Conservation (phyloP, 345 rosid genomes). For the Gossypium herbaceum region DNA sequence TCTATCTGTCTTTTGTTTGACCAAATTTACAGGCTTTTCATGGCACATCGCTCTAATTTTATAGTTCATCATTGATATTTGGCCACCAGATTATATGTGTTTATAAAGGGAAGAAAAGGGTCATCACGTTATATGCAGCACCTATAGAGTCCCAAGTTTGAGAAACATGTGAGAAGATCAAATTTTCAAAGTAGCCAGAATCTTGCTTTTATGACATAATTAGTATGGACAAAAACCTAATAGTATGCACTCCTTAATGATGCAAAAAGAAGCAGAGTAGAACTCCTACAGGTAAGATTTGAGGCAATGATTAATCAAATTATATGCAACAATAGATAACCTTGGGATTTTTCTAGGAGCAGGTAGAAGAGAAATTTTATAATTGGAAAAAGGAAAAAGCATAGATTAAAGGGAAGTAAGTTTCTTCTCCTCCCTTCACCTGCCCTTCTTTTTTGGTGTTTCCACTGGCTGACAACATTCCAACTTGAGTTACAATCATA, state of each 20-base stretch:
- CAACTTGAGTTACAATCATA: neutral
- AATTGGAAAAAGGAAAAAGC: neutral
- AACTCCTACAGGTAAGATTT: neutral
- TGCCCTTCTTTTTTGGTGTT: neutral
- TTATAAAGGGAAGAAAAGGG: neutral
- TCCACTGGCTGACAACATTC: neutral
- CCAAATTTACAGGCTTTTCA: constrained; percentile 1
- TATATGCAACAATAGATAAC: neutral
- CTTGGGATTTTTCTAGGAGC: neutral
- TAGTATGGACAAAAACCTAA: neutral
- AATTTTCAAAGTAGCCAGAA: neutral
- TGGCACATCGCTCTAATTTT: neutral
- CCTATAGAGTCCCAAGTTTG: neutral
- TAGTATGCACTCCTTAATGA: neutral
- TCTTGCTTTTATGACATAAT: neutral
- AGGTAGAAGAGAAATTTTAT: neutral
- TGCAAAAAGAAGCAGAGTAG: neutral
- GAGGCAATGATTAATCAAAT: neutral
- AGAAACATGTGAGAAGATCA: neutral
- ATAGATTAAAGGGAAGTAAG: neutral
- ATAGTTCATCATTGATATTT: neutral
- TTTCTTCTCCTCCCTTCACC: neutral
- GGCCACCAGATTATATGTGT: neutral
- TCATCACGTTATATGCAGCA: neutral
- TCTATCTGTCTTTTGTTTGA: neutral